Conservation (phyloP, 2,329 filamentous ascomycete genomes). For the Ceratocystis harringtonii region DNA sequence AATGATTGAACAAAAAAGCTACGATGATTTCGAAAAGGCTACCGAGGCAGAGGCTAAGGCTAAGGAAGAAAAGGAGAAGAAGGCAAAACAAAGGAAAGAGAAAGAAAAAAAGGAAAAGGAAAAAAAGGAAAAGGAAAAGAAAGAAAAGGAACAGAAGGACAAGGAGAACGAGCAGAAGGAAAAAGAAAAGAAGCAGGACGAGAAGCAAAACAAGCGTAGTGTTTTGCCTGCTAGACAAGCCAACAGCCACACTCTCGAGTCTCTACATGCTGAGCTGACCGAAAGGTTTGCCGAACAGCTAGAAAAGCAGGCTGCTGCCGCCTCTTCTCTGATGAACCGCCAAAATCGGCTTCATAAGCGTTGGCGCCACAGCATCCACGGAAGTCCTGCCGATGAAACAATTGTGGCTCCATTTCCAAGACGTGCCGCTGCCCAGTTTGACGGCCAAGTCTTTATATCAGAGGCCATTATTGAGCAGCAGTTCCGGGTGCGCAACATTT, state of each 20-base stretch:
- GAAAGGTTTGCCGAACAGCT: conserved; percentile 6
- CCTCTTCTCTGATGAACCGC: conserved; percentile 17
- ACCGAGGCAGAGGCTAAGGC: neutral
- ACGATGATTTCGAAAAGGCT: neutral
- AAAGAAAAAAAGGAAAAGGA: neutral
- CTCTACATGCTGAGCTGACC: conserved; percentile 8
- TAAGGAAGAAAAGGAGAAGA: neutral
- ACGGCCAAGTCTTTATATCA: conserved; percentile 28
- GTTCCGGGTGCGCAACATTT: conserved; percentile 29
- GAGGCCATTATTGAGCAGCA: conserved; percentile 35
- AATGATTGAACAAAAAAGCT: conserved; percentile 2
- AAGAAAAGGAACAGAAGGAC: neutral
- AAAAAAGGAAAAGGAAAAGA: neutral
- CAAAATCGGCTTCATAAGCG: conserved; percentile 17
- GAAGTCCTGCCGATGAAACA: conserved; percentile 18
- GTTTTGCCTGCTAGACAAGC: neutral
- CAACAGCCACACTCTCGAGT: neutral
- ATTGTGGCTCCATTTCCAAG: conserved; percentile 25
- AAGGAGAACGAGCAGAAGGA: neutral
- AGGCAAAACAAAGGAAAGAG: neutral
- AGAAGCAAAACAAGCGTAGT: neutral
- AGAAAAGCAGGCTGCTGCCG: conserved; percentile 15
- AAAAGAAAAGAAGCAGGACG: neutral
- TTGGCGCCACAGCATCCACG: conserved; percentile 16
- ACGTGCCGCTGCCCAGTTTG: conserved; percentile 31